Evolutionary conservation across 2,329 filamentous ascomycete species (phyloP), one percentile per base, ranked within the genome.

Genomic region (Colletotrichum karsti): DNA sequence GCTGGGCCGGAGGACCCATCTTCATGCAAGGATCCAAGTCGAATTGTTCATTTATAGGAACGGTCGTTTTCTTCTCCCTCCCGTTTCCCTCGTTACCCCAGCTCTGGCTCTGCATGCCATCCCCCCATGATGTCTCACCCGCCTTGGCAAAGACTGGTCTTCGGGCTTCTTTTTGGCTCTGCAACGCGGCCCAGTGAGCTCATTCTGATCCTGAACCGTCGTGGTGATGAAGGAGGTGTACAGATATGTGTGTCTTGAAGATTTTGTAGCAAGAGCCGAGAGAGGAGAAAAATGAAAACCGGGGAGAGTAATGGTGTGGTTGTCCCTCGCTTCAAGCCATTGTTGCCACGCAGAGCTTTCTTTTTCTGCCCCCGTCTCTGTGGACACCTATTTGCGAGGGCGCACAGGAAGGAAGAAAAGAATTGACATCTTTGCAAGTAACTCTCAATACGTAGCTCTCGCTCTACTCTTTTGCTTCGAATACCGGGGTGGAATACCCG

Each of bases 81-180:
- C 26, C 44, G 60, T 37, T 28, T 48, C 22, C 18, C 56, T 48
- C 56, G 56, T 67, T 67, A 64, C 64, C 64, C 64, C 60, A 67
- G 60, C 46, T 53, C 64, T 58, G 60, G 37, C 64, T 67, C 53
- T 59, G 44, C 64, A 33, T 67, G 44, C 53, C 64, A 58, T 28
- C 26, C 44, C 48, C 48, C 37, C 60, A 22, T 33, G 13, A 18
- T 67, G 64, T 67, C 64, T 67, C 53, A 67, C 53, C 41, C 24
- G 24, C 15, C 30, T 64, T 41, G 46, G 37, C 64, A 30, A 35
- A 44, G 26, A 46, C 12, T 15, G 5, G 20, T 35, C n/a, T 42
- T 46, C 24, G 7, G 20, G 20, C 24, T 42, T n/a, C 44, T 20
- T 48, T n/a, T 26, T 15, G 44, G 44, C 20, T 48, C 44, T n/a